Percentiles rank a stretch among this genome's conserved stretches.
These are phyloP conservation scores for Andrographis paniculata DNA, from an alignment of 305 asterid genomes.

Conservation along the genomic window DNA sequence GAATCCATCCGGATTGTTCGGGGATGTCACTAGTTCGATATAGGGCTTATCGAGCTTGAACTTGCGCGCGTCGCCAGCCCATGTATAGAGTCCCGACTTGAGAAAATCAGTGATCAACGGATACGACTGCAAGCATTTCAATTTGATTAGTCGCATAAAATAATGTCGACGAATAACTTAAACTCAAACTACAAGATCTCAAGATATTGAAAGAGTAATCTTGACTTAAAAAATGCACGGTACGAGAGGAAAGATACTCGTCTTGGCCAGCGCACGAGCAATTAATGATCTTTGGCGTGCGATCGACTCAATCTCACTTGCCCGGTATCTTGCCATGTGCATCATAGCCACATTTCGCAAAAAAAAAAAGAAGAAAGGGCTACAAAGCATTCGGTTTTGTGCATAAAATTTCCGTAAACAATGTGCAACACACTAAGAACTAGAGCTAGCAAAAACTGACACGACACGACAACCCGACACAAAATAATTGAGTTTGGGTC, in stretches of 20 bases:
- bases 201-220: neutral
- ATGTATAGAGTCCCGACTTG: constrained; percentile 75
- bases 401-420: too few species aligned
- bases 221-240: constrained; percentile 7
- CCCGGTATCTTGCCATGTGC: too few species aligned
- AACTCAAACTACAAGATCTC: too few species aligned
- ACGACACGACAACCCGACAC: too few species aligned
- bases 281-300: constrained; percentile 14
- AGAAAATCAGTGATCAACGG: constrained; percentile 69
- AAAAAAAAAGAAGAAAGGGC: too few species aligned
- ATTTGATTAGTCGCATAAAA: too few species aligned
- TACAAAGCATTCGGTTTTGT: too few species aligned
- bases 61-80: constrained; percentile 74
- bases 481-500: too few species aligned
- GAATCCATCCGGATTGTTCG: constrained; percentile 91
- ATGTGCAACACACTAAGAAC: too few species aligned
- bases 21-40: constrained; percentile 82
- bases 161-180: too few species aligned
- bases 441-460: too few species aligned
- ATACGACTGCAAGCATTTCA: constrained; percentile 56
- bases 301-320: neutral
- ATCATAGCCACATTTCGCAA: too few species aligned
- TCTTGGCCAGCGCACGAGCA: constrained; percentile 21
- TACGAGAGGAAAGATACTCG: constrained; percentile 10
- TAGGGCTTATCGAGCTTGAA: constrained; percentile 48